Percentiles rank a stretch among this genome's conserved stretches.
Evolutionary conservation across 306 rosid genomes (phyloP).

Genomic region (Canavalia ensiformis): DNA sequence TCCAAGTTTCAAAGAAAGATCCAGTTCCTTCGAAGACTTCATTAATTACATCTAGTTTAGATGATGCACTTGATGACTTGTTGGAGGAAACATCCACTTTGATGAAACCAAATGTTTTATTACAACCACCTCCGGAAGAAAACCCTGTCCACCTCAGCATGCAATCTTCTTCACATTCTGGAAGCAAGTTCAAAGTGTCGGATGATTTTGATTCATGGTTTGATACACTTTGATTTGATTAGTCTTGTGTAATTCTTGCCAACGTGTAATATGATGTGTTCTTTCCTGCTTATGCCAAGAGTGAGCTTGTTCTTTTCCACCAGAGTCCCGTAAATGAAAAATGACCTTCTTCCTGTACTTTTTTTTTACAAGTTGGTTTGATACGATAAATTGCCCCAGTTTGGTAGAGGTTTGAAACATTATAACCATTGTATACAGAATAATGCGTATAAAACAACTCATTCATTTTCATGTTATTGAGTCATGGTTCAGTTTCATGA

Average conservation of each 20-base stretch:
- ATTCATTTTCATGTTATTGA: background rate
- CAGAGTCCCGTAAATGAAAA: slow-evolving; percentile 14
- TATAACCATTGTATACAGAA: background rate
- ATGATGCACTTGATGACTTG: slow-evolving; percentile 78
- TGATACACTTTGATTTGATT: slow-evolving; percentile 64
- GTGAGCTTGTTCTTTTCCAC: background rate
- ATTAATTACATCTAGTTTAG: slow-evolving; percentile 55
- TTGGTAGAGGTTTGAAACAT: slow-evolving; percentile 7
- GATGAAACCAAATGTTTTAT: slow-evolving; percentile 42
- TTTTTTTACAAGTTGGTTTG: background rate
- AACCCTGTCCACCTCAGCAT: slow-evolving; percentile 32
- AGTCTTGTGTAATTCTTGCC: slow-evolving; percentile 19
- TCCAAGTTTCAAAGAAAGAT: slow-evolving; percentile 50
- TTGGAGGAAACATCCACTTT: slow-evolving; percentile 68
- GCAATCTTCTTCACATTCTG: slow-evolving; percentile 59
- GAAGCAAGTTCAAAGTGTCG: slow-evolving; percentile 51
- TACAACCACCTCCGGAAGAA: slow-evolving; percentile 48
- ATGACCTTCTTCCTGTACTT: slow-evolving; percentile 1
- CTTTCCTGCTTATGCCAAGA: slow-evolving; percentile 28
- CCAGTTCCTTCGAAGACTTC: slow-evolving; percentile 47
- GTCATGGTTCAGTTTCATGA: background rate
- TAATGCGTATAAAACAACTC: background rate
- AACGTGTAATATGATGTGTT: slow-evolving; percentile 35
- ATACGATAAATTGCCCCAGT: background rate
- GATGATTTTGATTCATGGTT: slow-evolving; percentile 87